Evolutionary conservation across 768 basidiomycete species (phyloP), one percentile per base, ranked within the genome.

Genomic region (Boletus sp.): DNA sequence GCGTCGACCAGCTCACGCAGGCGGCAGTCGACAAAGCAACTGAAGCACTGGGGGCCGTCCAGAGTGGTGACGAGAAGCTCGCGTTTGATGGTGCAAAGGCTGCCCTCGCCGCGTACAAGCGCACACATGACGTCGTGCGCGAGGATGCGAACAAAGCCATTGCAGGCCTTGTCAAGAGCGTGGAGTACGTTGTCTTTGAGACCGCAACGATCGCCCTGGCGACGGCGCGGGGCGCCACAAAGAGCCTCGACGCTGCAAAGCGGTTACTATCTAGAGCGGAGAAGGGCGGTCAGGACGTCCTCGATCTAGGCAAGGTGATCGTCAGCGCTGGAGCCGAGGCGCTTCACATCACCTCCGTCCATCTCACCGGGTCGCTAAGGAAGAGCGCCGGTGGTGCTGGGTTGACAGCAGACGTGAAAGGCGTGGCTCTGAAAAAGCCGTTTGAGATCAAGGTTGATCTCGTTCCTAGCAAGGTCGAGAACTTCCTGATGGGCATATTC

Each of bases 281-380:
- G 19, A 25, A 29, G 41, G 41, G 21, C 5, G 11, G 23, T 3
- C 13, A 1, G 11, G 51, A 23, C 2, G 17, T 53, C 2, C 46
- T 56, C n/a, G 1, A 6, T 15, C 0, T 56, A 3, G 40, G 40
- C n/a, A 37, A 38, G 41, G 19, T 19, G 39, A 33, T 53, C 35
- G 35, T 44, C 27, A 17, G 23, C 9, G 45, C 30, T 7, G 46
- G 40, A 15, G 7, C 23, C 3, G 30, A 40, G 23, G 42, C 32
- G 19, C 37, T 57, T 25, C n/a, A 46, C 17, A 46, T 50, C 7
- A 55, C 56, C 19, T 47, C 52, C 17, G 3, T 57, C 30, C 52
- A 49, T 14, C 23, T 57, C 34, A 54, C 47, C 30, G 55, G 51
- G 40, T 37, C 51, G 10, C 27, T 56, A 7, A 30, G 51, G 10